Evolutionary conservation across 305 asterid species (phyloP), one percentile per base, ranked within the genome.

Genomic region (Lippia alba): DNA sequence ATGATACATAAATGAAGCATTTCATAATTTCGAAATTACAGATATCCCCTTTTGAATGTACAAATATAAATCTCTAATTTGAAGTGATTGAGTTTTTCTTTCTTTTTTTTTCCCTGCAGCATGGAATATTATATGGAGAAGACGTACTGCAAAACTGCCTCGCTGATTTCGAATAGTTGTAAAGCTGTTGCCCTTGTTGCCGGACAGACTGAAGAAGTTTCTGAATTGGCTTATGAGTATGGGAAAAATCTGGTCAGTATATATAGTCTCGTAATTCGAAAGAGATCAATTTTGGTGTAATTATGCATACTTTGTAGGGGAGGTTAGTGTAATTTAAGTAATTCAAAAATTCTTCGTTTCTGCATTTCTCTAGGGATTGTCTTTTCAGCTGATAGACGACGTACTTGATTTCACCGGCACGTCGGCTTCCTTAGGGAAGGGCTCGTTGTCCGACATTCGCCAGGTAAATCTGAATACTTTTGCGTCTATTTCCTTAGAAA

Each of bases 91-190:
- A n/a, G n/a, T n/a, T n/a, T 34, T 34, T 6, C 3, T 36, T 36
- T 4, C 41, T 4, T 32, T 50, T 49, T 63, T 50, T 36, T 67
- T 76, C 60, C 51, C 56, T 78, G 61, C 84, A 88, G 92, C 84
- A 89, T 89, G 96, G 96, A 89, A 19, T 83, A 86, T 78, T 89
- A 89, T 74, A 81, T 89, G 91, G 88, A 87, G 80, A 85, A 89
- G 83, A 85, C 96, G 54, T 89, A 86, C 78, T 87, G 82, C 70
- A 89, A 87, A 81, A 87, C 93, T 32, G 93, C 86, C 64, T 89
- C 96, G 12, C 51, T 89, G 78, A 85, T 89, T 70, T 89, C 96
- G 67, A 87, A 89, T 77, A 89, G 93, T 76, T 89, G 93, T 77
- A 83, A 89, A 74, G 82, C 93, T 0, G 79, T 83, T 30, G 89